Evolutionary conservation across 2,329 filamentous ascomycete genomes (phyloP).

Genomic region (Camptophora hylomeconis): DNA sequence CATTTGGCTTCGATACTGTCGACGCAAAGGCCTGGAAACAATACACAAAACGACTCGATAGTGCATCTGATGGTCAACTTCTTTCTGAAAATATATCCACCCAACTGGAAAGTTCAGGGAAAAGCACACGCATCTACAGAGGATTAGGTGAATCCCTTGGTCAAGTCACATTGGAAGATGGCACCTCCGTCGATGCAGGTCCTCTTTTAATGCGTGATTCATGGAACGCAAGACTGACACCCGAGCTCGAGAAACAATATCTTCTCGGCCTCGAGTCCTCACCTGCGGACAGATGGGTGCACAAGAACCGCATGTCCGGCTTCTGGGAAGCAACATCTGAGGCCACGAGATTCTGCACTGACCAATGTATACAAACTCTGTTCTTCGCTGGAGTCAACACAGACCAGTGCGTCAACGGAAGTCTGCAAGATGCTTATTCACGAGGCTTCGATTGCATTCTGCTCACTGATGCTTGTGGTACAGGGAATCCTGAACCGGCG

Average conservation of each 20-base stretch:
- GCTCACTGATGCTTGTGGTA: conserved; percentile 42
- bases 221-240: conserved; percentile 45
- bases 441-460: conserved; percentile 44
- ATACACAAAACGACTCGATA: too few relatives aligned
- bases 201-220: conserved; percentile 37
- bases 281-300: conserved; percentile 36
- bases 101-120: too few relatives aligned
- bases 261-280: conserved; percentile 16
- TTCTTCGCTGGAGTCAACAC: conserved; percentile 49
- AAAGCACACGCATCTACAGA: conserved; percentile 19
- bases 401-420: conserved; percentile 46
- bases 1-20: conserved; percentile 32
- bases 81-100: too few relatives aligned
- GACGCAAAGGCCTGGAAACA: conserved; percentile 10
- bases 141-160: conserved; percentile 39
- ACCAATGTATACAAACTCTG: conserved; percentile 33
- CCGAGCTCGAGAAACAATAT: conserved; percentile 30
- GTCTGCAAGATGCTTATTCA: conserved; percentile 42
- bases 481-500: conserved; percentile 21
- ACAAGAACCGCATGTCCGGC: conserved; percentile 47
- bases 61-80: too few relatives aligned
- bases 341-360: conserved; percentile 30
- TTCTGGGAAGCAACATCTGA: conserved; percentile 37
- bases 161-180: conserved; percentile 20
- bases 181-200: conserved; percentile 16